Conservation (phyloP, 108 stramenopile species). For the Fragilaria radians region DNA sequence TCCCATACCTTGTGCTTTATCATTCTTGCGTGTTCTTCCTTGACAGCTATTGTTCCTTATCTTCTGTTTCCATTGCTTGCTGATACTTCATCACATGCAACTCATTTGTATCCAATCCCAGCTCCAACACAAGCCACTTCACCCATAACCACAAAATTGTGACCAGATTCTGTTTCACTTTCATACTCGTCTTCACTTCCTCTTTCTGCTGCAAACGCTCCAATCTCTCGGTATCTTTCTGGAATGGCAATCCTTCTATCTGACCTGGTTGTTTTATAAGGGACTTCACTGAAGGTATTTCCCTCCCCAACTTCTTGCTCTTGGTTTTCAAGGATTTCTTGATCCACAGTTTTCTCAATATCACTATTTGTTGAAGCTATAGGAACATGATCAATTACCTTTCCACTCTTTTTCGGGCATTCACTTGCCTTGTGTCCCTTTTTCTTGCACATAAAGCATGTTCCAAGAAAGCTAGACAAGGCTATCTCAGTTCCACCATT, state of each 20-base stretch:
- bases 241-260: neutral
- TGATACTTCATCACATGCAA: slow-evolving; percentile 34
- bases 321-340: neutral
- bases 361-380: slow-evolving; percentile 1
- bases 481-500: too few relatives aligned
- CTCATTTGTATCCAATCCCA: slow-evolving; percentile 30
- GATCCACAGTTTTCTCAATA: slow-evolving; percentile 5
- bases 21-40: too few relatives aligned
- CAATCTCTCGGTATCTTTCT: neutral
- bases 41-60: slow-evolving; percentile 26
- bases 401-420: too few relatives aligned
- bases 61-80: slow-evolving; percentile 23
- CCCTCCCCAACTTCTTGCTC: slow-evolving; percentile 4
- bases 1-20: too few relatives aligned
- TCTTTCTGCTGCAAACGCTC: too few relatives aligned
- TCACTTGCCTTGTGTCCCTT: too few relatives aligned
- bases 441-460: too few relatives aligned
- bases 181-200: too few relatives aligned
- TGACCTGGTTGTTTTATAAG: slow-evolving; percentile 2
- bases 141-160: too few relatives aligned
- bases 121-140: slow-evolving; percentile 31
- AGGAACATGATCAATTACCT: neutral
- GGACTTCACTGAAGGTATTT: too few relatives aligned
- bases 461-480: too few relatives aligned
- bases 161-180: too few relatives aligned